Evolutionary conservation across 768 basidiomycete genomes (phyloP).

Genomic region (Termitomyces sp.): DNA sequence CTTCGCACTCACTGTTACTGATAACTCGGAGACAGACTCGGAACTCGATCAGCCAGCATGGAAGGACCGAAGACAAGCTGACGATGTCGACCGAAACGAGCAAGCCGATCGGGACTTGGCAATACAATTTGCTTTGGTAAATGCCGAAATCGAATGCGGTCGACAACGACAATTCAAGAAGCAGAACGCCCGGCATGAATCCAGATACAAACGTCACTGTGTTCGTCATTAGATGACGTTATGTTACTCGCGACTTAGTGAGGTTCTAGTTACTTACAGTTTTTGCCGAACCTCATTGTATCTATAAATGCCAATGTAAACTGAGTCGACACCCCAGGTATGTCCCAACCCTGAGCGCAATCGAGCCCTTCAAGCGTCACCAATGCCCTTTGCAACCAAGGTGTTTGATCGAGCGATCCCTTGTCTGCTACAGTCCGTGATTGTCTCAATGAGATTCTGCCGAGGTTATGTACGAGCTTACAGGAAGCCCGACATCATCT

Average conservation of each 20-base stretch:
- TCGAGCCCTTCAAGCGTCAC: background rate
- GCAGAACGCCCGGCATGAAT: background rate
- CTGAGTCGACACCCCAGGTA: background rate
- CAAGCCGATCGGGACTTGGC: background rate
- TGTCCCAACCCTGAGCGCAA: background rate
- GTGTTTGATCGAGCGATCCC: background rate
- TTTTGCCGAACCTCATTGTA: background rate
- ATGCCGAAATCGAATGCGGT: background rate
- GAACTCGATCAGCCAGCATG: background rate
- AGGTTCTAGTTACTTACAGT: background rate
- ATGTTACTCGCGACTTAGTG: background rate
- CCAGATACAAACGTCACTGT: background rate
- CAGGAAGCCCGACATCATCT: background rate
- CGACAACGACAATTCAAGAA: background rate
- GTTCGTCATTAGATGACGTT: background rate
- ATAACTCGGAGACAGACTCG: background rate
- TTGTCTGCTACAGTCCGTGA: background rate
- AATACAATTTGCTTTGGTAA: background rate
- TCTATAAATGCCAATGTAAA: background rate
- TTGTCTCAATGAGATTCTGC: background rate
- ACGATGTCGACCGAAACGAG: background rate
- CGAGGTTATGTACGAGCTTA: background rate
- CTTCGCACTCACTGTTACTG: background rate
- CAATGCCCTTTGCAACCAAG: background rate
- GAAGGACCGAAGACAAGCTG: background rate